Percentiles rank a stretch among this genome's conserved stretches.
Evolutionary conservation across 2,329 filamentous ascomycete species (phyloP).

Genomic region (Ophiocordyceps camponoti-saundersi): DNA sequence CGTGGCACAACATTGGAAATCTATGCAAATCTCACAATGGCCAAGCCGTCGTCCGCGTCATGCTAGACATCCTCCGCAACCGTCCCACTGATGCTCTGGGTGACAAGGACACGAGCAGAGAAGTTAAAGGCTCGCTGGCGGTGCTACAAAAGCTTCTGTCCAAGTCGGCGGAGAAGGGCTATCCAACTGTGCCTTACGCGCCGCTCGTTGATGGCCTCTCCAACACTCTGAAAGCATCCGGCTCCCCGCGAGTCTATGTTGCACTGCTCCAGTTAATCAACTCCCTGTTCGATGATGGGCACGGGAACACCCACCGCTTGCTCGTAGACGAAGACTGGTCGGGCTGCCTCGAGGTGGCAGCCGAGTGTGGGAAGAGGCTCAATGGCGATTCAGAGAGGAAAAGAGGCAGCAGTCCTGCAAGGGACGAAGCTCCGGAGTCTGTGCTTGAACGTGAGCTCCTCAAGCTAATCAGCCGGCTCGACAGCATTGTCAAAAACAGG

Average conservation of each 20-base stretch:
- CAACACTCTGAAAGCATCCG: slow-evolving; percentile 27
- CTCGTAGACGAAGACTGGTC: slow-evolving; percentile 52
- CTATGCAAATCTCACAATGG: slow-evolving; percentile 60
- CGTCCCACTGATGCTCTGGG: slow-evolving; percentile 25
- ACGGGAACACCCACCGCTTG: slow-evolving; percentile 34
- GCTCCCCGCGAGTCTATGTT: slow-evolving; percentile 26
- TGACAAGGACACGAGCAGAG: slow-evolving; percentile 33
- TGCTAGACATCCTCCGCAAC: slow-evolving; percentile 43
- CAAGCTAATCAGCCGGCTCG: slow-evolving; percentile 29
- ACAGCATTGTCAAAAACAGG: slow-evolving; percentile 26
- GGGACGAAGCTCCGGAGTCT: slow-evolving; percentile 16
- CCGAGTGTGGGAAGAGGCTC: slow-evolving; percentile 28
- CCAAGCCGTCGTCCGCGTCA: slow-evolving; percentile 46
- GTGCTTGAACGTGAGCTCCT: slow-evolving; percentile 25
- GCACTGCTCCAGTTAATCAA: slow-evolving; percentile 35
- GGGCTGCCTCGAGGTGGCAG: slow-evolving; percentile 39
- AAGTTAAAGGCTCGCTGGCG: slow-evolving; percentile 44
- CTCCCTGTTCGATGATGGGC: slow-evolving; percentile 34
- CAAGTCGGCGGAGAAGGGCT: slow-evolving; percentile 41
- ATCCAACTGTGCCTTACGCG: slow-evolving; percentile 40
- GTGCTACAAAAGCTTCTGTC: slow-evolving; percentile 46
- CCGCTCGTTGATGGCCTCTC: slow-evolving; percentile 40
- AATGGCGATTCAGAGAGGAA: slow-evolving; percentile 9
- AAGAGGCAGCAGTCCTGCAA: slow-evolving; percentile 5
- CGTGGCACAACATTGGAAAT: slow-evolving; percentile 55